phyloP scores from a whole-genome alignment of 108 stramenopile genomes.

The Hondaea fermentalgiana region DNA sequence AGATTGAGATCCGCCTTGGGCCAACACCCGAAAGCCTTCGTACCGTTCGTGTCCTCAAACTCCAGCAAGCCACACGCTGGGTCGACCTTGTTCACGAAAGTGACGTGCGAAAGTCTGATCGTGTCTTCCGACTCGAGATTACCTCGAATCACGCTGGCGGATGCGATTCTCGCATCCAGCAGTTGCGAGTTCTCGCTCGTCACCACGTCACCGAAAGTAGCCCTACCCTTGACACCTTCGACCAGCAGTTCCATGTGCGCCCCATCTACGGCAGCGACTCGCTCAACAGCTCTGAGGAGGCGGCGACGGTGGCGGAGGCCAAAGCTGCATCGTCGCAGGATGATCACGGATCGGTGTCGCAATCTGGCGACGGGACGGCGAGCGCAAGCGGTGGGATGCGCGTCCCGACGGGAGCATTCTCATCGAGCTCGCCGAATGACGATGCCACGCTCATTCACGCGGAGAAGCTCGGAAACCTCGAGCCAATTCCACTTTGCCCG shows the following conservation, averaged over 20 bases:
- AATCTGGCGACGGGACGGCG: no score
- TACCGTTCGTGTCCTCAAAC: not conserved
- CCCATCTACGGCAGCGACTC: not conserved
- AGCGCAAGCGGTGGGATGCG: no score
- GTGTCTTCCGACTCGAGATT: not conserved
- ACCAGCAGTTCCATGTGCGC: not conserved
- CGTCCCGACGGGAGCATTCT: no score
- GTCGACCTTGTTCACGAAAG: not conserved
- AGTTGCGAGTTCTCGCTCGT: not conserved
- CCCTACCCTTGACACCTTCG: not conserved
- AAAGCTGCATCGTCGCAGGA: no score
- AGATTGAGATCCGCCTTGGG: not conserved
- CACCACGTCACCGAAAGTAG: not conserved
- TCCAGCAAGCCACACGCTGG: not conserved
- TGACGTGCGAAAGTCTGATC: not conserved
- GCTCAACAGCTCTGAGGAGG: no score
- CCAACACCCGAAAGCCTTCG: not conserved
- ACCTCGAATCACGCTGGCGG: conserved; percentile 14
- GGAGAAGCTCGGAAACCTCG: not conserved
- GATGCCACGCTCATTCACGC: not conserved
- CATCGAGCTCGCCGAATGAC: not conserved
- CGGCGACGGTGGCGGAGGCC: no score
- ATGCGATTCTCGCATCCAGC: conserved; percentile 10
- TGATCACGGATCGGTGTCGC: no score
- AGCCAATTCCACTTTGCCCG: not conserved